Conservation (phyloP, 257 asterid species). For the Paulownia fortunei region DNA sequence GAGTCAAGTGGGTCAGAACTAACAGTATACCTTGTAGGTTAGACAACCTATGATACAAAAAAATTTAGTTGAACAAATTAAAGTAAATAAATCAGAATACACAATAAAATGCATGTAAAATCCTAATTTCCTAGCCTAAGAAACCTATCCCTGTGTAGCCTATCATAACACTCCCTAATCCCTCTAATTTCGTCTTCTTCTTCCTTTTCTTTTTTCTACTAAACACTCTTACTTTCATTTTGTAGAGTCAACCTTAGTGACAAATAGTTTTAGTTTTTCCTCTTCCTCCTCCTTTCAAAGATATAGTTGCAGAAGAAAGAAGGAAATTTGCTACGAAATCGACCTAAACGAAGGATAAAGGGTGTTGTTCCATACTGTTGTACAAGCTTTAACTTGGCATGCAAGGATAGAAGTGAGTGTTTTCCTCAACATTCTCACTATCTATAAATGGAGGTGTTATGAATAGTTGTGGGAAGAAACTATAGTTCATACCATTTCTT, state of each 20-base stretch:
- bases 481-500: background rate
- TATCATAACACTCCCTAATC: background rate
- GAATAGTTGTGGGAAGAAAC: background rate
- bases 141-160: background rate
- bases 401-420: slow-evolving; percentile 12
- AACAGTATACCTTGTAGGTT: background rate
- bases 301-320: background rate
- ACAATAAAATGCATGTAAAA: background rate
- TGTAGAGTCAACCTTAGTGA: background rate
- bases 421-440: slow-evolving; percentile 6
- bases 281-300: background rate
- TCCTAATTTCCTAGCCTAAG: background rate
- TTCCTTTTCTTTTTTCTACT: too few relatives aligned
- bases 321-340: background rate
- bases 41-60: background rate
- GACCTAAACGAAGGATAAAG: background rate
- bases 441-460: background rate
- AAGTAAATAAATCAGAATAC: background rate
- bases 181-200: background rate
- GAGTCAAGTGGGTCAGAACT: background rate
- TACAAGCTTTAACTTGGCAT: background rate
- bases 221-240: background rate
- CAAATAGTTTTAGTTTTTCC: background rate
- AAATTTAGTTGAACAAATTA: too few relatives aligned
- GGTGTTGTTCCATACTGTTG: background rate